Base-by-base conservation (phyloP, 2,329 filamentous ascomycete genomes). In the Alternaria dauci region DNA sequence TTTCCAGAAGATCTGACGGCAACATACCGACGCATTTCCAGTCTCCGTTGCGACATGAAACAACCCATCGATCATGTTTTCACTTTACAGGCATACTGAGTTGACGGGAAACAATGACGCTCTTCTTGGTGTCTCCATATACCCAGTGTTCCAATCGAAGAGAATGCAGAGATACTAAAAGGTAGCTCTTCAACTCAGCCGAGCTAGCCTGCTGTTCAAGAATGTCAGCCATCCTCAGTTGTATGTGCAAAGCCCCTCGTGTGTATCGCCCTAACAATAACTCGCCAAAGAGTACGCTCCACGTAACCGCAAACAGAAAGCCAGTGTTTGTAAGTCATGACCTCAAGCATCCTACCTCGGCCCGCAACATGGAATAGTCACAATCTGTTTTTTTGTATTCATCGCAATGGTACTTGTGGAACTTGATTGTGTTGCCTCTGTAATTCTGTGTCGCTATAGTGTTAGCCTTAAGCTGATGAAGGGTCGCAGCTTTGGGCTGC, bases 251-350 rank as follows among this genome's bases (percentile, higher is more conserved):
- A 58, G 1, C 59, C 63, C 59, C 63, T 30, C 67, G 66, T 16
- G 68, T 71, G 30, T 73, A 76, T 38, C 69, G 58, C 14, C 73
- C 72, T 52, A 76, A 73, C 2, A 71, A 34, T 38, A 75, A 34
- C 54, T 76, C 72, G 23, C 71, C 73, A 1, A 73, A 47, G 8
- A 75, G 55, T 8, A 75, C 70, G 47, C 74, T 73, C 8, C 71
- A 71, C 1, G 70, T 68, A 1, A 76, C 71, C 3, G 73, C 71
- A 26, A 75, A 72, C 6, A 76, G 61, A 28, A 76, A 70, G 2
- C 72, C 72, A 2, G 73, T 66, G 36, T 76, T 76, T n/a, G 54
- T 73, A 75, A 11, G 74, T 71, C 73, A 75, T 76, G 0, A 75
- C 71, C 2, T 72, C 72, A 8, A 75, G 57, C 73, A 76, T 76